phyloP scores from a whole-genome alignment of 495 filamentous ascomycete genomes.

The Talaromyces proteolyticus region DNA sequence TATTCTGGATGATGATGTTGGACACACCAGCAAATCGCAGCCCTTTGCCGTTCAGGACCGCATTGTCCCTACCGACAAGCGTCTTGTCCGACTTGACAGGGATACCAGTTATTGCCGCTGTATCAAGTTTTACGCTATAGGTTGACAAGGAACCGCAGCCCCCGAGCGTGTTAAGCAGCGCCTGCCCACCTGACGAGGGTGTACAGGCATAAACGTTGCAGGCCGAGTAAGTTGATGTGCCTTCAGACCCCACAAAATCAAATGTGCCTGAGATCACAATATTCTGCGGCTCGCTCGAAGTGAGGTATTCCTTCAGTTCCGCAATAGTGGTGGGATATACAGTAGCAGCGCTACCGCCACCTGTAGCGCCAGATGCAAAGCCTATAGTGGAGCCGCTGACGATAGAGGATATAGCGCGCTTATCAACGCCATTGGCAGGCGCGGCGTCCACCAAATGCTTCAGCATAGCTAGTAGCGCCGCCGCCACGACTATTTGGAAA shows the following conservation, averaged over 20 bases:
- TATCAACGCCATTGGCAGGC: neutral
- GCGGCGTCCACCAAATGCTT: neutral
- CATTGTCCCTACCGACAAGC: constrained; percentile 25
- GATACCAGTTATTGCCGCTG: constrained; percentile 26
- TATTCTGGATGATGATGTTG: constrained; percentile 42
- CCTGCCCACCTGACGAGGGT: neutral
- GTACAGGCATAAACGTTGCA: neutral
- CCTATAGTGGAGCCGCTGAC: constrained; percentile 37
- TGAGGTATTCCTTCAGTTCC: constrained; percentile 25
- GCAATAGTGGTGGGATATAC: constrained; percentile 33
- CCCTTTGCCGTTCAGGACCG: constrained; percentile 32
- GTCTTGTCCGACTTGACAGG: constrained; percentile 32
- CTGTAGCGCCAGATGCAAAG: constrained; percentile 42
- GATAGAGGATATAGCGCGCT: neutral
- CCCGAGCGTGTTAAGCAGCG: neutral
- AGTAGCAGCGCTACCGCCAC: constrained; percentile 40
- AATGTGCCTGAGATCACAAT: constrained; percentile 44
- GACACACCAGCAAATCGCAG: constrained; percentile 27
- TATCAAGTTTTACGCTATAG: constrained; percentile 10
- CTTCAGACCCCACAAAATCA: constrained; percentile 37
- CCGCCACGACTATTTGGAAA: neutral
- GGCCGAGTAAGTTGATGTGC: constrained; percentile 25
- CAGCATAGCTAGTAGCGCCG: neutral
- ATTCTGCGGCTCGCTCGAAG: constrained; percentile 35
- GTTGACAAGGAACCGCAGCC: neutral